A percentile compares a stretch with the other conserved stretches of the same genome.
These are phyloP conservation scores for Exophiala spinifera DNA, from an alignment of 2,329 filamentous ascomycete genomes.

Conservation along the genomic window DNA sequence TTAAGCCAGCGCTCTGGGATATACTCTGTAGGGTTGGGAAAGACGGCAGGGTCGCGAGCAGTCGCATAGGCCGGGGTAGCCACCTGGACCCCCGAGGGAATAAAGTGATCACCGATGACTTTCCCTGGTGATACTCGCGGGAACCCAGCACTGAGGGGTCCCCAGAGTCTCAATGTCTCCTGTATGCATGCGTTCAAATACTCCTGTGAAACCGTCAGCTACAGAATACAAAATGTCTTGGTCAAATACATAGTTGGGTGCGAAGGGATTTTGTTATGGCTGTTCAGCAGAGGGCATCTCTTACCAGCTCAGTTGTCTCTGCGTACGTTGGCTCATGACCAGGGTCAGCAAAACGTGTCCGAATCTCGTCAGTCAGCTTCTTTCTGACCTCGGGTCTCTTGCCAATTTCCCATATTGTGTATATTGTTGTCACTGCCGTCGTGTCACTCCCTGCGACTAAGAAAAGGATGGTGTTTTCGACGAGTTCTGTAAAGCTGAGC, in stretches of 20 bases:
- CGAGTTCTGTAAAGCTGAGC: constrained; percentile 1
- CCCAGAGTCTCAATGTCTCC: constrained; percentile 8
- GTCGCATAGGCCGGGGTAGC: constrained; percentile 40
- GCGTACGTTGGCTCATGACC: constrained; percentile 1
- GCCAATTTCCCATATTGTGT: constrained; percentile 40
- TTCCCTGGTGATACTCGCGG: constrained; percentile 12
- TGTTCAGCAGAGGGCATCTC: background rate
- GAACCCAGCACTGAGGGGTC: constrained; percentile 2
- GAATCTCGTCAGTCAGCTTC: constrained; percentile 40
- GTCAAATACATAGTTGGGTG: too few species aligned
- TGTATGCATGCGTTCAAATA: constrained; percentile 6
- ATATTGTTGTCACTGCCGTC: constrained; percentile 45
- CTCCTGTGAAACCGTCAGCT: background rate
- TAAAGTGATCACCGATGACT: constrained; percentile 43
- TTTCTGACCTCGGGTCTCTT: constrained; percentile 37
- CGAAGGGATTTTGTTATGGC: too few species aligned
- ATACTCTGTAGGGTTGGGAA: constrained; percentile 43
- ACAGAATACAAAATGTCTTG: too few species aligned
- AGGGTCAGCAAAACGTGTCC: constrained; percentile 8
- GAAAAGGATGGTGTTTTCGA: constrained; percentile 21
- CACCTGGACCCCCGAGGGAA: constrained; percentile 42
- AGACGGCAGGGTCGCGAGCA: constrained; percentile 43
- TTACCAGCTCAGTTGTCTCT: background rate
- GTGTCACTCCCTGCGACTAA: constrained; percentile 52
- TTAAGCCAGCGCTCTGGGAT: constrained; percentile 50